These are phyloP conservation scores for Blastobotrys buckinghamii DNA, from an alignment of 1,139 yeast genomes.

Conservation along the genomic window DNA sequence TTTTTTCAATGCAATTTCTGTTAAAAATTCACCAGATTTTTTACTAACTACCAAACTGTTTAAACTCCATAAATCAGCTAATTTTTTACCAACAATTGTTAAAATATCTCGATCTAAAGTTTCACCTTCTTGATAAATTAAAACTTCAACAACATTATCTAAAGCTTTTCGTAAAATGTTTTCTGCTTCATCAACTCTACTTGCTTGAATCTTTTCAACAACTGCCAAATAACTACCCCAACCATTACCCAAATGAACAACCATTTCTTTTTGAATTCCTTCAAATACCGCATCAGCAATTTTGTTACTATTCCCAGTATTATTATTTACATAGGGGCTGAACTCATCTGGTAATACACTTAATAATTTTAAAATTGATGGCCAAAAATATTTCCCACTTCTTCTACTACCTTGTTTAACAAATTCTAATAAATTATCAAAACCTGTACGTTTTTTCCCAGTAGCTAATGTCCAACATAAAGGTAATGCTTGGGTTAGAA, in stretches of 20 bases:
- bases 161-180: slow-evolving; percentile 12
- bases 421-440: slow-evolving; percentile 16
- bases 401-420: slow-evolving; percentile 19
- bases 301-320: slow-evolving; percentile 17
- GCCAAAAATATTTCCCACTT: slow-evolving; percentile 30
- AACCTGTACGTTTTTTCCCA: slow-evolving; percentile 19
- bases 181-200: slow-evolving; percentile 9
- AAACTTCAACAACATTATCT: slow-evolving; percentile 8
- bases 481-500: slow-evolving; percentile 25
- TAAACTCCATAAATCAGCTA: slow-evolving; percentile 16
- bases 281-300: slow-evolving; percentile 24
- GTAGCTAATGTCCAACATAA: slow-evolving; percentile 24
- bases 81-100: slow-evolving; percentile 21
- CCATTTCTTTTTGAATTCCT: slow-evolving; percentile 26
- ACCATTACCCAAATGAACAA: slow-evolving; percentile 17
- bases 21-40: slow-evolving; percentile 7
- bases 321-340: slow-evolving; percentile 19
- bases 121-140: slow-evolving; percentile 16
- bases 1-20: slow-evolving; percentile 11
- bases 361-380: slow-evolving; percentile 21
- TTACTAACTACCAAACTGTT: slow-evolving; percentile 2
- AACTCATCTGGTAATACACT: slow-evolving; percentile 20
- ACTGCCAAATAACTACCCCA: slow-evolving; percentile 26
- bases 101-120: slow-evolving; percentile 15
- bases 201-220: slow-evolving; percentile 18